Percentiles rank a stretch among this genome's conserved stretches.
Conservation (phyloP, 805 yeast species). For the Kodamaea leandrae region DNA sequence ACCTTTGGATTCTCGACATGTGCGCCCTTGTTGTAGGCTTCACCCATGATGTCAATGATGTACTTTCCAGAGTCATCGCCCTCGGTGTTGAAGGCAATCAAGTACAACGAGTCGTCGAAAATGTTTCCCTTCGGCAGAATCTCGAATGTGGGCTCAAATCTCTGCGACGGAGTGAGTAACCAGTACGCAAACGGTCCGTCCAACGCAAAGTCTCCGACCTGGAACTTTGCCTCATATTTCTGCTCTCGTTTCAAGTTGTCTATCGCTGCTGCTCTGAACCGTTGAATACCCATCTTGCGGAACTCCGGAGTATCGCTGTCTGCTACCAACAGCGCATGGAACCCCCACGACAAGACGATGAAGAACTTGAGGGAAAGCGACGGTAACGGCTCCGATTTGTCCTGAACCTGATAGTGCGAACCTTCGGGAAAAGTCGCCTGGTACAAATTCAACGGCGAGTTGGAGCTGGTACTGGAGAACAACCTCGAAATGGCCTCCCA, state of each 20-base stretch:
- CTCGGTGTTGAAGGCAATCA: slow-evolving; percentile 44
- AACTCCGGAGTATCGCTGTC: slow-evolving; percentile 70
- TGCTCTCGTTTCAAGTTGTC: slow-evolving; percentile 51
- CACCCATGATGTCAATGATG: slow-evolving; percentile 53
- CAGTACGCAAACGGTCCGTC: slow-evolving; percentile 56
- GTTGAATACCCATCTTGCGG: slow-evolving; percentile 57
- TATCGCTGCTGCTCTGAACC: slow-evolving; percentile 70
- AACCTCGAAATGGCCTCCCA: slow-evolving; percentile 33
- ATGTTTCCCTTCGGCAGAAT: slow-evolving; percentile 62
- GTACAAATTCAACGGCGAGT: slow-evolving; percentile 43
- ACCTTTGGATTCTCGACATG: slow-evolving; percentile 54
- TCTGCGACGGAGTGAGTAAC: slow-evolving; percentile 51
- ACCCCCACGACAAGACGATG: slow-evolving; percentile 80
- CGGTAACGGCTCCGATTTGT: slow-evolving; percentile 16
- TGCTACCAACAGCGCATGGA: slow-evolving; percentile 83
- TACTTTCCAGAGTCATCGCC: slow-evolving; percentile 21
- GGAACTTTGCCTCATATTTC: slow-evolving; percentile 44
- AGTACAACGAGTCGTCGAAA: slow-evolving; percentile 39
- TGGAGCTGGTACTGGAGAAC: slow-evolving; percentile 23
- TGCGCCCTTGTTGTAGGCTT: slow-evolving; percentile 55
- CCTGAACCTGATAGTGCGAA: slow-evolving; percentile 21
- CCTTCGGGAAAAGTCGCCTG: slow-evolving; percentile 41
- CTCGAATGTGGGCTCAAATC: slow-evolving; percentile 57
- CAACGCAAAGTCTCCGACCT: slow-evolving; percentile 13
- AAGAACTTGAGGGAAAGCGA: slow-evolving; percentile 34